These are phyloP conservation scores for Delonix regia DNA, from an alignment of 306 rosid species.

Conservation along the genomic window DNA sequence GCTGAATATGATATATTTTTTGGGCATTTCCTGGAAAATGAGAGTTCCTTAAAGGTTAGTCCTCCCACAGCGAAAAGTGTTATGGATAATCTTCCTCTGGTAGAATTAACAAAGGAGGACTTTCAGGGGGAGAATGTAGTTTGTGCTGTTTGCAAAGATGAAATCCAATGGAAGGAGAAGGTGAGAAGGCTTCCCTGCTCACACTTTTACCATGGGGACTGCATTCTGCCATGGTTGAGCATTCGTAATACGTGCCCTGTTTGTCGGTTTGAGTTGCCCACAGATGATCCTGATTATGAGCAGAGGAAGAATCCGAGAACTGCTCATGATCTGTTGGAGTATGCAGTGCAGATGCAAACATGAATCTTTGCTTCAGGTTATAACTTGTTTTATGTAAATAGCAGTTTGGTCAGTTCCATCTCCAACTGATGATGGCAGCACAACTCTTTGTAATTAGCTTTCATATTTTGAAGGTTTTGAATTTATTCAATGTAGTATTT, in stretches of 20 bases:
- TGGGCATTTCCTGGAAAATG: conserved; percentile 73
- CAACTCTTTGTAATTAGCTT: conserved; percentile 39
- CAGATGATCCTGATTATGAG: conserved; percentile 82
- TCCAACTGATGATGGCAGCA: conserved; percentile 41
- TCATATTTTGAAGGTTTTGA: conserved; percentile 41
- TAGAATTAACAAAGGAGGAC: conserved; percentile 65
- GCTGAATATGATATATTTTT: conserved; percentile 63
- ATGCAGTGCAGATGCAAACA: conserved; percentile 50
- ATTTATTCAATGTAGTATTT: conserved; percentile 28
- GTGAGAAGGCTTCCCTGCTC: conserved; percentile 81
- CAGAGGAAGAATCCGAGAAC: conserved; percentile 59
- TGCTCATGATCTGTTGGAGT: conserved; percentile 40
- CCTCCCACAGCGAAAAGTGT: conserved; percentile 72
- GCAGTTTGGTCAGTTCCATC: conserved; percentile 38
- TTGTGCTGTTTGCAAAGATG: conserved; percentile 84
- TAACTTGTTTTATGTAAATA: conserved; percentile 45
- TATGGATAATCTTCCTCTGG: conserved; percentile 75
- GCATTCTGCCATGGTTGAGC: conserved; percentile 87
- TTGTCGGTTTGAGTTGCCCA: conserved; percentile 88
- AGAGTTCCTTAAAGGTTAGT: conserved; percentile 61
- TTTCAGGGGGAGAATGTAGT: conserved; percentile 52
- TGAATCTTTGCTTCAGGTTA: conserved; percentile 52
- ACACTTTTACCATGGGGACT: conserved; percentile 85
- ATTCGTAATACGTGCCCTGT: conserved; percentile 90
- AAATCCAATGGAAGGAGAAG: conserved; percentile 66